phyloP scores from a whole-genome alignment of 2,329 filamentous ascomycete species.

The Colletotrichum tofieldiae region DNA sequence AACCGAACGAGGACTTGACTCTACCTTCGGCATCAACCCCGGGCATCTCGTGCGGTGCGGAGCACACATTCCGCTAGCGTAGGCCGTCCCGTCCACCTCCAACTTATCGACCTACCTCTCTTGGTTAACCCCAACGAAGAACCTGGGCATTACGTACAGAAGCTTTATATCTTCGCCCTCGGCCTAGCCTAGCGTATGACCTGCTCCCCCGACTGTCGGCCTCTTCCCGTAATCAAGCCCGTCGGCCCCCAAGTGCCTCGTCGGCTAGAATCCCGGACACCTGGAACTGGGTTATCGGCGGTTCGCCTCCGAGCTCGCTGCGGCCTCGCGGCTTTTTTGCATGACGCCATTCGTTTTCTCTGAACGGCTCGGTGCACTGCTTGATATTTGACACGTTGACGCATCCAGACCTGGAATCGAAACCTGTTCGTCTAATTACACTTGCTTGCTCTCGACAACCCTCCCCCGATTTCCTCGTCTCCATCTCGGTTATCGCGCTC shows the following conservation, averaged over 20 bases:
- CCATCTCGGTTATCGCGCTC: conserved; percentile 13
- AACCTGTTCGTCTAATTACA: not conserved
- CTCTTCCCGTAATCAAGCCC: not conserved
- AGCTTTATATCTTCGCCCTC: not conserved
- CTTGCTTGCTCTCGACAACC: not conserved
- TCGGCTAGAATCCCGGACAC: conserved; percentile 13
- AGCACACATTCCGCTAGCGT: conserved; percentile 33
- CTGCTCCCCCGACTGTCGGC: conserved; percentile 1
- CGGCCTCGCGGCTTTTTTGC: not conserved
- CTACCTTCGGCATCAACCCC: conserved; percentile 13
- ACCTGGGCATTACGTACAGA: conserved; percentile 36
- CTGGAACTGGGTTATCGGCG: not conserved
- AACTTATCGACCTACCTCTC: conserved; percentile 37
- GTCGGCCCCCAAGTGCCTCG: not conserved
- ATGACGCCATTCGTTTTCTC: not conserved
- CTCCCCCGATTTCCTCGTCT: not conserved
- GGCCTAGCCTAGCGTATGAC: not conserved
- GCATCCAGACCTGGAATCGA: not conserved
- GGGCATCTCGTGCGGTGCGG: conserved; percentile 8
- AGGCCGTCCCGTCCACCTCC: conserved; percentile 17
- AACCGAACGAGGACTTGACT: not conserved
- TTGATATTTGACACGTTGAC: too few relatives aligned
- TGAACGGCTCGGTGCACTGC: not conserved
- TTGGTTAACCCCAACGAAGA: conserved; percentile 17
- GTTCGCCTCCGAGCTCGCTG: conserved; percentile 19